Conservation (phyloP, 805 yeast genomes). For the Zygoascus bituminiphila region DNA sequence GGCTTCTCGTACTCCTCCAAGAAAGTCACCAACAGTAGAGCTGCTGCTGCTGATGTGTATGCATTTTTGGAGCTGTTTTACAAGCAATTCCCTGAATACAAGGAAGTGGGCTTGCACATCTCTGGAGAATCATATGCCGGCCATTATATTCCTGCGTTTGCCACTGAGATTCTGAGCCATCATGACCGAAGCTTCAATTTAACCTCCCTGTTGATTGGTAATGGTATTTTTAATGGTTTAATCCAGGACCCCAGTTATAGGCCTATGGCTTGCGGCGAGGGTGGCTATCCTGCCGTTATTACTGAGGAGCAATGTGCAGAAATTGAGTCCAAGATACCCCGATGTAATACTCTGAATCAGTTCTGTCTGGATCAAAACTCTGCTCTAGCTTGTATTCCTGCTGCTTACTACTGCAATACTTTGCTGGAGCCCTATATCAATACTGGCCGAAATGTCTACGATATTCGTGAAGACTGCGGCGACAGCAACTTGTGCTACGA, state of each 20-base stretch:
- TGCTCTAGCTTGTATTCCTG: slow-evolving; percentile 83
- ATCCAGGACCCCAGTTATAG: slow-evolving; percentile 69
- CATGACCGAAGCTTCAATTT: slow-evolving; percentile 53
- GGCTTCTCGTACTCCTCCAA: slow-evolving; percentile 65
- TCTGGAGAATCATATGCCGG: slow-evolving; percentile 91
- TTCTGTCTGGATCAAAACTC: slow-evolving; percentile 64
- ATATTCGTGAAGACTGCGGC: slow-evolving; percentile 61
- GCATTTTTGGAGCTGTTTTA: slow-evolving; percentile 74
- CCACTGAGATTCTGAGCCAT: slow-evolving; percentile 67
- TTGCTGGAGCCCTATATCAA: slow-evolving; percentile 67
- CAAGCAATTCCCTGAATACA: slow-evolving; percentile 57
- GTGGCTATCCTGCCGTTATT: slow-evolving; percentile 73
- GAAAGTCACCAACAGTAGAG: slow-evolving; percentile 58
- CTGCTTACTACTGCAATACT: slow-evolving; percentile 75
- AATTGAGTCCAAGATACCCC: slow-evolving; percentile 56
- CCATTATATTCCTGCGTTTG: slow-evolving; percentile 86
- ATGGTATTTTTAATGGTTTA: slow-evolving; percentile 82
- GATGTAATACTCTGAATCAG: slow-evolving; percentile 65
- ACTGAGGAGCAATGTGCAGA: slow-evolving; percentile 66
- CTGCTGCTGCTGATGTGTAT: slow-evolving; percentile 78
- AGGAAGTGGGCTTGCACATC: slow-evolving; percentile 60
- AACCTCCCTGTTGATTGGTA: slow-evolving; percentile 77
- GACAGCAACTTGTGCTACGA: slow-evolving; percentile 54
- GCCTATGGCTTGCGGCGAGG: slow-evolving; percentile 94
- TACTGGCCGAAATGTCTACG: slow-evolving; percentile 83